Conservation (phyloP, 495 filamentous ascomycete genomes). For the Lentithecium fluviatile region DNA sequence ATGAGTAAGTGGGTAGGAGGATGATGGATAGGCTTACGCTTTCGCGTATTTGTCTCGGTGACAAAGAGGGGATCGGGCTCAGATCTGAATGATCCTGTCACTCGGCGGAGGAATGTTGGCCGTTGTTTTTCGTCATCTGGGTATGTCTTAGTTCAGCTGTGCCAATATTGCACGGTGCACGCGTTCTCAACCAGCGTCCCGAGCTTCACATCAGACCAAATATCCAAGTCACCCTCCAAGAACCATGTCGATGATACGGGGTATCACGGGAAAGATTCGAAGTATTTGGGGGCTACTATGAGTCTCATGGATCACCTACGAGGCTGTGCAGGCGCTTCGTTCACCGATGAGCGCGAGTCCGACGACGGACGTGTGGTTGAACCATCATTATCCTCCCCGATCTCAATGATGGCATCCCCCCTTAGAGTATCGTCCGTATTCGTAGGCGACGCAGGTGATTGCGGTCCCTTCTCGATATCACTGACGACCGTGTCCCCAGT, state of each 20-base stretch:
- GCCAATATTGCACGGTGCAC: no score
- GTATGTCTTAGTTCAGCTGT: not conserved
- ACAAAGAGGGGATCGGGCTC: constrained; percentile 18
- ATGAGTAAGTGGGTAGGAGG: not conserved
- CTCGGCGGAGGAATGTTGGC: constrained; percentile 18
- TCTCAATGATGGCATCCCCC: constrained; percentile 36
- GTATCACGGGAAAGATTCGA: not conserved
- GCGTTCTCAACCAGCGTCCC: no score
- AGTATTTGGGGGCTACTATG: constrained; percentile 9
- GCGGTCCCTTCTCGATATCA: constrained; percentile 16
- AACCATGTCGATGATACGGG: no score
- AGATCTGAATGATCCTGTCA: constrained; percentile 29
- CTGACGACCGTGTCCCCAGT: constrained; percentile 32
- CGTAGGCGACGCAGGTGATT: constrained; percentile 24
- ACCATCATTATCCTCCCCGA: constrained; percentile 16
- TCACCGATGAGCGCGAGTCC: constrained; percentile 13
- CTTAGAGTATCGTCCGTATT: constrained; percentile 22
- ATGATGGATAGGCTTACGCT: constrained; percentile 16
- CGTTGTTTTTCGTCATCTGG: constrained; percentile 14
- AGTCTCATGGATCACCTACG: constrained; percentile 14
- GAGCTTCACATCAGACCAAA: no score
- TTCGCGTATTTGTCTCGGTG: constrained; percentile 28
- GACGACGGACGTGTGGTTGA: constrained; percentile 8
- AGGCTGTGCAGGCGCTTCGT: constrained; percentile 22
- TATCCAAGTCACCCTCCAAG: no score